Evolutionary conservation across 345 rosid species (phyloP).

Genomic region (Gossypium turneri): DNA sequence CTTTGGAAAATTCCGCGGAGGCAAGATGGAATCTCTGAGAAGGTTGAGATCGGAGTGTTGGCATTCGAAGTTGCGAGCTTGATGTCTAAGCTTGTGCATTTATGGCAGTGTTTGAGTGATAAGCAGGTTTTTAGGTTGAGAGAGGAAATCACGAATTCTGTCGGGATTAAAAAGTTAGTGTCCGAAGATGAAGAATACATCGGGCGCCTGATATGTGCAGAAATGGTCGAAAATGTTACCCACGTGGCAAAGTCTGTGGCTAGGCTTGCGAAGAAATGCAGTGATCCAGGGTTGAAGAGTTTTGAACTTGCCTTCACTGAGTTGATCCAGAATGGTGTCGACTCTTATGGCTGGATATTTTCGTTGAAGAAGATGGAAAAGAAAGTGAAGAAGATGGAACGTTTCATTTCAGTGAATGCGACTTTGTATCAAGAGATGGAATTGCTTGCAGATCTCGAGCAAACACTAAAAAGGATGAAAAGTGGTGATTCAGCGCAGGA

Average conservation of each 20-base stretch:
- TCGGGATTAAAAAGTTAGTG: slow-evolving; percentile 73
- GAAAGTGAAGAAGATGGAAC: slow-evolving; percentile 85
- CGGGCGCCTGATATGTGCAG: slow-evolving; percentile 46
- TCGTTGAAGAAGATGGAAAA: slow-evolving; percentile 75
- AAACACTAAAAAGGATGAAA: slow-evolving; percentile 68
- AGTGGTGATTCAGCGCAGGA: slow-evolving; percentile 50
- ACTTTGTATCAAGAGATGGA: slow-evolving; percentile 90
- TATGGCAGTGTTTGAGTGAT: slow-evolving; percentile 89
- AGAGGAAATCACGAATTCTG: slow-evolving; percentile 57
- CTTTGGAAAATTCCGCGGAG: slow-evolving; percentile 67
- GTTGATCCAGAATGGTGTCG: slow-evolving; percentile 46
- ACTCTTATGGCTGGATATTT: slow-evolving; percentile 72
- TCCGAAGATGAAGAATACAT: slow-evolving; percentile 77
- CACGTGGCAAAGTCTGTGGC: slow-evolving; percentile 65
- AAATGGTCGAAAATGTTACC: slow-evolving; percentile 57
- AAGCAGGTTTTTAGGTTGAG: slow-evolving; percentile 71
- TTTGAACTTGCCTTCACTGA: slow-evolving; percentile 57
- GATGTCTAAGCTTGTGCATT: slow-evolving; percentile 78
- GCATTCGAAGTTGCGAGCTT: slow-evolving; percentile 88
- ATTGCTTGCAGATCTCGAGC: slow-evolving; percentile 71
- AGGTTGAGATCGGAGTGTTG: slow-evolving; percentile 64
- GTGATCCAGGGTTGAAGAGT: slow-evolving; percentile 56
- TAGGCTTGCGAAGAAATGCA: slow-evolving; percentile 69
- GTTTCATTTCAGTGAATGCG: slow-evolving; percentile 62
- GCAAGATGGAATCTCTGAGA: slow-evolving; percentile 54